Percentiles rank a stretch among this genome's conserved stretches.
Conservation (phyloP, 2,329 filamentous ascomycete species). For the Cladophialophora psammophila region DNA sequence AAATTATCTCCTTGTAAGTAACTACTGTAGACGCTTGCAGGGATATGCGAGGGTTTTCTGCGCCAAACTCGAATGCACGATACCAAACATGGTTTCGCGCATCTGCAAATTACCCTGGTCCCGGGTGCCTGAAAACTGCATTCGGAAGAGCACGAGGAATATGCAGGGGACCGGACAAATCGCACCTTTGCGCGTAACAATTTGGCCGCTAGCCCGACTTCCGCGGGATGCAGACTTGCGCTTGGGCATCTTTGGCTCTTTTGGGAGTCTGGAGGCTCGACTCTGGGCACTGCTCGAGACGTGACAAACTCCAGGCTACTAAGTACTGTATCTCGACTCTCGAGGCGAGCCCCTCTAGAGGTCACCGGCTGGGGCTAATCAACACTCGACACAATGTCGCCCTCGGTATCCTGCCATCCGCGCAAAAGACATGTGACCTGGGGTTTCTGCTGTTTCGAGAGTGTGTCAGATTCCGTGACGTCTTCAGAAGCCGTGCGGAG, state of each 20-base stretch:
- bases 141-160: not conserved
- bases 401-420: not conserved
- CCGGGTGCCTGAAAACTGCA: slow-evolving; percentile 15
- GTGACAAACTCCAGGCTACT: not conserved
- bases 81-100: slow-evolving; percentile 1
- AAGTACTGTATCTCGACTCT: too few relatives aligned
- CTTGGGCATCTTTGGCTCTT: not conserved
- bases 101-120: slow-evolving; percentile 2
- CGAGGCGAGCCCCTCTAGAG: not conserved
- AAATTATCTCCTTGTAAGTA: slow-evolving; percentile 7
- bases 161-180: slow-evolving; percentile 23
- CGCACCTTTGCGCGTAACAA: slow-evolving; percentile 18
- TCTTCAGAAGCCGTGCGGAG: slow-evolving; percentile 4
- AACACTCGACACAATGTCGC: not conserved
- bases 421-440: not conserved
- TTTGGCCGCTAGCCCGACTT: slow-evolving; percentile 9
- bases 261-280: not conserved
- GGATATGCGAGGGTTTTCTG: slow-evolving; percentile 1
- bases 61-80: not conserved
- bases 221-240: slow-evolving; percentile 7
- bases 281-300: not conserved
- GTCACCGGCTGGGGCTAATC: not conserved
- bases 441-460: not conserved
- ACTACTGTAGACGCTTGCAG: slow-evolving; percentile 12
- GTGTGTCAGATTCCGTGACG: slow-evolving; percentile 11